Percentiles rank a stretch among this genome's conserved stretches.
phyloP scores from a whole-genome alignment of 345 rosid species.

The Sisymbrium altissimum region DNA sequence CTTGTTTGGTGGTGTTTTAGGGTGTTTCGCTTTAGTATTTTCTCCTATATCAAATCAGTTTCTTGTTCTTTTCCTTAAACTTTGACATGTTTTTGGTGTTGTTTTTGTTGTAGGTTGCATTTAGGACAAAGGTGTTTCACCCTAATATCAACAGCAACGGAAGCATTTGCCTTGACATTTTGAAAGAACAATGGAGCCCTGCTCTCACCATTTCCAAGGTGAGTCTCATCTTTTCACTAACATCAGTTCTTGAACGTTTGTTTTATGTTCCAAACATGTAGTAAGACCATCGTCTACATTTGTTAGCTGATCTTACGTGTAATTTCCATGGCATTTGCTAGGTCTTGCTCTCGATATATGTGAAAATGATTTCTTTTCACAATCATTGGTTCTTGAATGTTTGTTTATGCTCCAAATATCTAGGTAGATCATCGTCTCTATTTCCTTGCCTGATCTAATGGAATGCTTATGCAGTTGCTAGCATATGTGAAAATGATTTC shows the following conservation, averaged over 20 bases:
- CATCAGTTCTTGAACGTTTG: background rate
- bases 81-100: background rate
- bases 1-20: background rate
- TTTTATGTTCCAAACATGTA: background rate
- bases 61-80: background rate
- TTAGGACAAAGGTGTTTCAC: conserved; percentile 25
- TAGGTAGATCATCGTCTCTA: background rate
- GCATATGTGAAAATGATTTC: background rate
- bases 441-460: background rate
- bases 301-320: background rate
- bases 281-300: background rate
- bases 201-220: conserved; percentile 30
- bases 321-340: background rate
- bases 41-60: too few species aligned
- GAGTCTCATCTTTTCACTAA: background rate
- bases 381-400: background rate
- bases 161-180: conserved; percentile 28
- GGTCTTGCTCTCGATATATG: conserved; percentile 13
- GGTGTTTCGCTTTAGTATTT: too few species aligned
- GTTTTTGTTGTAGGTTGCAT: conserved; percentile 24
- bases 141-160: conserved; percentile 31
- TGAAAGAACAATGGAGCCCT: conserved; percentile 30
- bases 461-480: background rate
- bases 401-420: background rate
- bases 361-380: background rate